phyloP scores from a whole-genome alignment of 441 rosid species.

The Macaranga tanarius region DNA sequence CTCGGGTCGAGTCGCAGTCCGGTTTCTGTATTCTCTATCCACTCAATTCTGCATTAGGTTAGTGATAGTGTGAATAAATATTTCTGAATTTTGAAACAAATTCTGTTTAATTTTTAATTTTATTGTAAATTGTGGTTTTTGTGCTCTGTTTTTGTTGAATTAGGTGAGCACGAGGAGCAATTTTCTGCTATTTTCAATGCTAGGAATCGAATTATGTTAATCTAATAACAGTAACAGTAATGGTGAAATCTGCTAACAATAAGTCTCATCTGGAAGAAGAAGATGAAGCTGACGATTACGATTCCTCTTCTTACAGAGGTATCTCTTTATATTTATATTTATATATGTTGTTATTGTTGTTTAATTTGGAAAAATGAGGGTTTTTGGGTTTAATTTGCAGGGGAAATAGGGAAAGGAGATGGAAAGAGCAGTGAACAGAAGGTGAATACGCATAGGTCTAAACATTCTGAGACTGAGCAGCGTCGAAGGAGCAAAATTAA shows the following conservation, averaged over 20 bases:
- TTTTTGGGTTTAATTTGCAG: slow-evolving; percentile 11
- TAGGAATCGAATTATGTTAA: no score
- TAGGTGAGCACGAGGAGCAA: no score
- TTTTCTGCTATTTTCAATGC: no score
- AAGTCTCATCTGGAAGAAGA: slow-evolving; percentile 47
- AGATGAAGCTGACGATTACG: slow-evolving; percentile 52
- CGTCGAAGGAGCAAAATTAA: slow-evolving; percentile 94
- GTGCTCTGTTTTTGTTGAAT: no score
- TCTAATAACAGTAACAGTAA: neutral
- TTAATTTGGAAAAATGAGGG: neutral
- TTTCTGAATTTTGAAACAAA: no score
- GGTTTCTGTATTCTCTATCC: no score
- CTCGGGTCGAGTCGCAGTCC: no score
- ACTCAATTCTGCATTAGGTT: no score
- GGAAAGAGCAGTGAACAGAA: slow-evolving; percentile 63
- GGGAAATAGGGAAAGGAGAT: slow-evolving; percentile 39
- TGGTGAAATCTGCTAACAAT: slow-evolving; percentile 41
- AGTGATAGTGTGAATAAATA: no score
- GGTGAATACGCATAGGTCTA: slow-evolving; percentile 79
- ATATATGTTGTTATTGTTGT: neutral
- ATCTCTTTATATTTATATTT: neutral
- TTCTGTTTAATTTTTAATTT: no score
- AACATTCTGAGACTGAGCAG: slow-evolving; percentile 98
- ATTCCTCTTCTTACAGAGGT: slow-evolving; percentile 46
- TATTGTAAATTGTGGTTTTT: no score